phyloP scores from a whole-genome alignment of 176 grass and related monocot genomes.

The Bolboschoenus planiculmis region DNA sequence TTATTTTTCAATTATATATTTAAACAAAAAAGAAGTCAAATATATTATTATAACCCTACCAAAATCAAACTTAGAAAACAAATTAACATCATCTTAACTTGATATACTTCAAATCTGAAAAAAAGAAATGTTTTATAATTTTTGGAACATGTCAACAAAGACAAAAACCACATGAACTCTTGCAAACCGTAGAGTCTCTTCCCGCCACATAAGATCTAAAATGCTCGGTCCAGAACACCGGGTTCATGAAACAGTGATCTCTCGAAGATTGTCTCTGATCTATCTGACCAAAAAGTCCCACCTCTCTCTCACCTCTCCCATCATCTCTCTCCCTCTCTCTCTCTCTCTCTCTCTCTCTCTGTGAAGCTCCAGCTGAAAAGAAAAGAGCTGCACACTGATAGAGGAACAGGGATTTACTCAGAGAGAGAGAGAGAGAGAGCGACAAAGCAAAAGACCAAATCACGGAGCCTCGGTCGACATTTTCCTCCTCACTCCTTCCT shows the following conservation, averaged over 20 bases:
- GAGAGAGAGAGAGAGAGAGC: not conserved
- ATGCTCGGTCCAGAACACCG: not conserved
- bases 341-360: not conserved
- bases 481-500: not conserved
- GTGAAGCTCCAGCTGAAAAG: not conserved
- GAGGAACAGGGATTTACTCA: not conserved
- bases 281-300: conserved; percentile 5
- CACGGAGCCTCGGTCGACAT: not conserved
- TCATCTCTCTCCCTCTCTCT: not conserved
- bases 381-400: not conserved
- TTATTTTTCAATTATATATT: too few species aligned
- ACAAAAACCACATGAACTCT: not conserved
- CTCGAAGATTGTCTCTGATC: not conserved
- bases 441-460: not conserved
- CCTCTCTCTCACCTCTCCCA: not conserved
- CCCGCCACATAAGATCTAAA: not conserved
- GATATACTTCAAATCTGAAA: too few species aligned
- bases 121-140: too few species aligned
- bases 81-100: too few species aligned
- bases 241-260: not conserved
- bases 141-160: too few species aligned
- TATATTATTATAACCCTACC: too few species aligned
- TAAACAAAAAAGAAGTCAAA: too few species aligned
- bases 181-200: not conserved
- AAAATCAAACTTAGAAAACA: too few species aligned